Conservation (phyloP, 768 basidiomycete genomes). For the Cystofilobasidium macerans region DNA sequence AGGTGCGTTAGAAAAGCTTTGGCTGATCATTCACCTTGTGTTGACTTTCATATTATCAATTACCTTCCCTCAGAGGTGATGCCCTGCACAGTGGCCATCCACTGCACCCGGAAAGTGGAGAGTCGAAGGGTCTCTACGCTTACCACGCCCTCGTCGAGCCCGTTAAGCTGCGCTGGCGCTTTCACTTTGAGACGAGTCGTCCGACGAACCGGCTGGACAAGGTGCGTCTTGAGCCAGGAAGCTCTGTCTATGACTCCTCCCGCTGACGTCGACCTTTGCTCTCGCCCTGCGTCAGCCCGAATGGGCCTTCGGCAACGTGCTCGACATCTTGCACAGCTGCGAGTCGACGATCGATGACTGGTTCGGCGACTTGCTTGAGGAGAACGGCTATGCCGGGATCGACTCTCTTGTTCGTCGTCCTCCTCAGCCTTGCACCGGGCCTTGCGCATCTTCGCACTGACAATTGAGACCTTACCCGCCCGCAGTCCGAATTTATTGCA, state of each 20-base stretch:
- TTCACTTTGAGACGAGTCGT: conserved; percentile 78
- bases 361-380: conserved; percentile 57
- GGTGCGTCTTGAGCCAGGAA: conserved; percentile 45
- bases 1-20: conserved; percentile 47
- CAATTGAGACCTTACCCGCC: neutral
- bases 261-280: no score
- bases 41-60: neutral
- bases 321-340: conserved; percentile 79
- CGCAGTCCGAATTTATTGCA: conserved; percentile 68
- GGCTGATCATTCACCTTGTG: neutral
- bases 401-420: conserved; percentile 60
- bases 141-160: conserved; percentile 74
- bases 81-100: conserved; percentile 33
- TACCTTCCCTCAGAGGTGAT: conserved; percentile 32
- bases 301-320: conserved; percentile 88
- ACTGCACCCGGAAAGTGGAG: conserved; percentile 37
- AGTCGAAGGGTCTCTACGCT: conserved; percentile 60
- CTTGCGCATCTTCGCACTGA: no score
- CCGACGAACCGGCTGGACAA: conserved; percentile 89
- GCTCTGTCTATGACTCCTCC: neutral
- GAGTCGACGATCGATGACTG: conserved; percentile 62
- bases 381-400: conserved; percentile 53
- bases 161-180: conserved; percentile 77
- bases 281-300: conserved; percentile 55
- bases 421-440: neutral